Evolutionary conservation across 106 monocot genomes (phyloP).

Genomic region (Acorus calamus): DNA sequence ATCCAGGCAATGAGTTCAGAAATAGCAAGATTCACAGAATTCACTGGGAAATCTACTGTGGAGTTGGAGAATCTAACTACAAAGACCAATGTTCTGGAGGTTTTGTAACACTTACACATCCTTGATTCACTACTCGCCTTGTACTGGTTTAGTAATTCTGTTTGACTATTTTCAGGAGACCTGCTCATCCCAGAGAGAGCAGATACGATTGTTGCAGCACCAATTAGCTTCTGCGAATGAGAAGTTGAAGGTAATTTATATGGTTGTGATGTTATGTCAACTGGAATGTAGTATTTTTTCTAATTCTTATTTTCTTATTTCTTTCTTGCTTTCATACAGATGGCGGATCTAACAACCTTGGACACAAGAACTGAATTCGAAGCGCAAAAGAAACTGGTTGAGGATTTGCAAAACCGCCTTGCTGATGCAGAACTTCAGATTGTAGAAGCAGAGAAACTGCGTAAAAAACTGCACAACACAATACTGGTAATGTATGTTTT

Average conservation of each 20-base stretch:
- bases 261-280: not conserved
- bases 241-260: conserved; percentile 51
- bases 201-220: conserved; percentile 39
- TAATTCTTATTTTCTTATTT: not conserved
- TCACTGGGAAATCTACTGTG: conserved; percentile 10
- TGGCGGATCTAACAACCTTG: conserved; percentile 38
- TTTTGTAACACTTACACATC: conserved; percentile 1
- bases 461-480: conserved; percentile 82
- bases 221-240: conserved; percentile 51
- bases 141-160: no score
- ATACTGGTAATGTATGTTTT: conserved; percentile 50
- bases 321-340: conserved; percentile 19
- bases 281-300: not conserved
- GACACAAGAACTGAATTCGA: conserved; percentile 47
- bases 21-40: conserved; percentile 23
- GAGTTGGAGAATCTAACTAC: conserved; percentile 22
- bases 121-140: no score
- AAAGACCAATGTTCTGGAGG: conserved; percentile 46
- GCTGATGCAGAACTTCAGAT: conserved; percentile 54
- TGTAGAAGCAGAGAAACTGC: conserved; percentile 54
- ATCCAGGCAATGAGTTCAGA: conserved; percentile 37
- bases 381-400: conserved; percentile 33
- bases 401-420: conserved; percentile 40
- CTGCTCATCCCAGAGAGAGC: conserved; percentile 42
- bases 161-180: conserved; percentile 32